A percentile compares a stretch with the other conserved stretches of the same genome.
Conservation (phyloP, 2,329 filamentous ascomycete genomes). For the Bretziella fagacearum region DNA sequence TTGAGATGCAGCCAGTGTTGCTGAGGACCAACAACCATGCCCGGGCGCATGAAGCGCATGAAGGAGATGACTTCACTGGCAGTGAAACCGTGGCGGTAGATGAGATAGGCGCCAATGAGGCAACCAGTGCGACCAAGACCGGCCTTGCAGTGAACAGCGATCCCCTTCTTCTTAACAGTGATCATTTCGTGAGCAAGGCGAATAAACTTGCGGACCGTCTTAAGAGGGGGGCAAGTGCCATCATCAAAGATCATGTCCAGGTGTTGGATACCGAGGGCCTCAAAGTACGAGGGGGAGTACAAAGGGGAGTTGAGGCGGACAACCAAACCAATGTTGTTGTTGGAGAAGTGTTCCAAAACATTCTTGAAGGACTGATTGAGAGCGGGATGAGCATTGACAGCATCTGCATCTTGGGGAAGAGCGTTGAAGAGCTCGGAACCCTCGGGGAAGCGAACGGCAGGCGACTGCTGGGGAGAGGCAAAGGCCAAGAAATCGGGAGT, state of each 20-base stretch:
- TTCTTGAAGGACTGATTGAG: slow-evolving; percentile 89
- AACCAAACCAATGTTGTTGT: slow-evolving; percentile 78
- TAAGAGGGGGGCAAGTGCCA: slow-evolving; percentile 79
- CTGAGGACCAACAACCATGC: slow-evolving; percentile 96
- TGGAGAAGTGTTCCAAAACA: slow-evolving; percentile 73
- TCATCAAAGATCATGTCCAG: slow-evolving; percentile 99
- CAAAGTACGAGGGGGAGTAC: slow-evolving; percentile 95
- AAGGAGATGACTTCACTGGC: slow-evolving; percentile 95
- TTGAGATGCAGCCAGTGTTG: slow-evolving; percentile 98
- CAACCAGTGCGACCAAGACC: slow-evolving; percentile 90
- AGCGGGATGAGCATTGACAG: slow-evolving; percentile 50
- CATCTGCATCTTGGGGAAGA: slow-evolving; percentile 59
- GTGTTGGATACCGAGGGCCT: slow-evolving; percentile 83
- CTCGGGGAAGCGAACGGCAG: slow-evolving; percentile 53
- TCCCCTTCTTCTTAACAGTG: slow-evolving; percentile 73
- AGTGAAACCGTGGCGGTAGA: slow-evolving; percentile 93
- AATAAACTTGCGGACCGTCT: slow-evolving; percentile 87
- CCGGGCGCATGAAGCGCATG: slow-evolving; percentile 97
- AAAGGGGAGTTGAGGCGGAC: slow-evolving; percentile 90
- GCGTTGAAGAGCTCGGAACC: slow-evolving; percentile 56
- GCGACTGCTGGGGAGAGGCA: slow-evolving; percentile 76
- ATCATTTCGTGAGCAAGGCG: slow-evolving; percentile 90
- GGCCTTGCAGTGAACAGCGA: slow-evolving; percentile 97
- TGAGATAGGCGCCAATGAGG: slow-evolving; percentile 90
- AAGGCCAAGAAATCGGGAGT: slow-evolving; percentile 91